Evolutionary conservation across 2,329 filamentous ascomycete genomes (phyloP), one percentile per base, ranked within the genome.

Genomic region (Xylariaceae sp.): DNA sequence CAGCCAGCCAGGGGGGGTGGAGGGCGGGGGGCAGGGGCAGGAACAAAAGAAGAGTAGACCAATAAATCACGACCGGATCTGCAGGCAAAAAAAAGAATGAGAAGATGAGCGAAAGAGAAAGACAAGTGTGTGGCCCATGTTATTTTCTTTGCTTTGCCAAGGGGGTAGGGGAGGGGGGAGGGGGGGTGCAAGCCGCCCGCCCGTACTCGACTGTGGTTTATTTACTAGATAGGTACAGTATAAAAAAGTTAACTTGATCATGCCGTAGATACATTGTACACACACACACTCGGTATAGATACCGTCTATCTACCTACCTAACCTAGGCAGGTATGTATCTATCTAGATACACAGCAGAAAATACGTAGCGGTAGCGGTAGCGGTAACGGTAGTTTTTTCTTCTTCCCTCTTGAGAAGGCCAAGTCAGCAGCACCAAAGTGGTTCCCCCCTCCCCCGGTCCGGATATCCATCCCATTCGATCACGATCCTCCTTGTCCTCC

Each of bases 381-480:
- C 19, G 19, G 19, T 19, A 19, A 19, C 19, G 19, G 19, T 19
- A 19, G 19, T 1, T 19, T 19, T 19, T 19, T 19, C 19, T 19
- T 19, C 19, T 19, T 19, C 19, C 19, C 19, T 19, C 19, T 19
- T 19, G 19, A 19, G 19, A 19, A 19, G 19, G 54, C 57, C 51
- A 54, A 59, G 57, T 59, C 48, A 57, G 54, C 45, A 34, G 19
- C 19, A 19, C 19, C 19, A 19, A 19, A 19, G 19, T 19, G 19
- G 19, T 19, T 19, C 19, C 19, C 19, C 19, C 19, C 19, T 19
- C 19, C 48, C 52, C 45, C 52, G 29, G 49, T 12, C 50, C 48
- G 57, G 54, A 46, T 54, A 43, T 19, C 48, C 29, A 57, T 59
- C 57, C 57, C 57, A 59, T 59, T 59, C 54, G 57, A 54, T 48